Conservation (phyloP, 208 protist species). For the Entamoeba moshkovskii region DNA sequence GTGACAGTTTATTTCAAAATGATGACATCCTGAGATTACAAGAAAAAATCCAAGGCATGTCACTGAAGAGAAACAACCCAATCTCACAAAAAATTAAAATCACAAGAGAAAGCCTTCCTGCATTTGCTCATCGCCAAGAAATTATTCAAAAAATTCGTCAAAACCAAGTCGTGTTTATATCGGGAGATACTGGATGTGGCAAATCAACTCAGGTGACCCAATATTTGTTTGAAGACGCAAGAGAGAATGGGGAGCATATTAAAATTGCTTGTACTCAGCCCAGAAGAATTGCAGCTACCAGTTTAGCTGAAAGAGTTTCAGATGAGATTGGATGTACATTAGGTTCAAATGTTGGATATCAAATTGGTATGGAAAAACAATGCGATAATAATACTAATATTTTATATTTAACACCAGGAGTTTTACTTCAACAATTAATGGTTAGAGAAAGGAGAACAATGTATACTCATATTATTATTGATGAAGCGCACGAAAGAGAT, state of each 20-base stretch:
- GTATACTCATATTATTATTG: conserved; percentile 60
- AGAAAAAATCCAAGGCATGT: background rate
- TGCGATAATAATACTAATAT: conserved; percentile 62
- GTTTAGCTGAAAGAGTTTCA: conserved; percentile 52
- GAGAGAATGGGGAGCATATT: conserved; percentile 56
- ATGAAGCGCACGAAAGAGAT: conserved; percentile 45
- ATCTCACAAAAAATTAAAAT: background rate
- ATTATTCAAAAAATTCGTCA: conserved; percentile 42
- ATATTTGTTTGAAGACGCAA: conserved; percentile 63
- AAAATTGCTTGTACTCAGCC: conserved; percentile 66
- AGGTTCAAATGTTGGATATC: conserved; percentile 78
- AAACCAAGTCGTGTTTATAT: conserved; percentile 72
- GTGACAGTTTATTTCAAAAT: background rate
- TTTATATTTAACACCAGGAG: conserved; percentile 92
- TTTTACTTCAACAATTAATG: conserved; percentile 86
- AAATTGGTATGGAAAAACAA: conserved; percentile 85
- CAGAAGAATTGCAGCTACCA: conserved; percentile 53
- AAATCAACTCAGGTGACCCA: conserved; percentile 89
- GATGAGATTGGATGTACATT: conserved; percentile 51
- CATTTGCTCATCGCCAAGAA: background rate
- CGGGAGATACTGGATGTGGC: conserved; percentile 80
- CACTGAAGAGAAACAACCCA: background rate
- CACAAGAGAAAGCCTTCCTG: background rate
- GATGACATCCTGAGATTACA: background rate
- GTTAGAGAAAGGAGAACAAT: conserved; percentile 65